Base-by-base conservation (phyloP, 305 asterid genomes). In the Solanum chacoense region DNA sequence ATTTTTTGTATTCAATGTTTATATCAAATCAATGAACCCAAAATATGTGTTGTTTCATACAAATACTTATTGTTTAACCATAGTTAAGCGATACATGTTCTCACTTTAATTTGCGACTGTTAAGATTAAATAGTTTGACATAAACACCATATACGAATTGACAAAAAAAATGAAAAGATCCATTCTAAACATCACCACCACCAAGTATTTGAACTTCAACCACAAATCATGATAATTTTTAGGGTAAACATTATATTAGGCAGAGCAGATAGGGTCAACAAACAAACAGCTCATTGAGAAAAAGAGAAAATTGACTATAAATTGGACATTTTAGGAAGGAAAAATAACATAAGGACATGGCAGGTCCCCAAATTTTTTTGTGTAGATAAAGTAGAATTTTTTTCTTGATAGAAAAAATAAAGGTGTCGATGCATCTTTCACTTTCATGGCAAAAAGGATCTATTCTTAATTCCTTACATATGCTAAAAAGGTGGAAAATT, bases 401-500 rank as follows among this genome's bases (percentile, higher is more conserved):
- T 78, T 50, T 45, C 6, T 29, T 6, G 67, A 69, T 59, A 87
- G 83, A 55, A 89, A 88, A 90, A 88, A 89, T 24, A 24, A 69
- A 69, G 32, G 42, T 26, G 42, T 26, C 85, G 75, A 87, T 85
- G 4, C 55, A 59, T 84, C 89, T 76, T 74, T 88, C 87, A 34
- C 78, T 87, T 85, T 88, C 86, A 87, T 20, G 29, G 50, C 36
- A 90, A 87, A 90, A 91, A 65, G 85, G 65, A 63, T 87, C 85
- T 81, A 81, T 67, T 67, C 87, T 31, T 55, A 31, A 32, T 55
- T 84, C 87, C 87, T 32, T 31, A 85, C 78, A 72, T 87, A 88
- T 76, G 91, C 89, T 88, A 7, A 88, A 91, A 90, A 90, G 90
- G 38, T 88, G 37, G 88, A 87, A 74, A 91, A 90, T 69, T 42